phyloP scores from a whole-genome alignment of 1,284 basidiomycete species.

The Pseudozyma sp. region DNA sequence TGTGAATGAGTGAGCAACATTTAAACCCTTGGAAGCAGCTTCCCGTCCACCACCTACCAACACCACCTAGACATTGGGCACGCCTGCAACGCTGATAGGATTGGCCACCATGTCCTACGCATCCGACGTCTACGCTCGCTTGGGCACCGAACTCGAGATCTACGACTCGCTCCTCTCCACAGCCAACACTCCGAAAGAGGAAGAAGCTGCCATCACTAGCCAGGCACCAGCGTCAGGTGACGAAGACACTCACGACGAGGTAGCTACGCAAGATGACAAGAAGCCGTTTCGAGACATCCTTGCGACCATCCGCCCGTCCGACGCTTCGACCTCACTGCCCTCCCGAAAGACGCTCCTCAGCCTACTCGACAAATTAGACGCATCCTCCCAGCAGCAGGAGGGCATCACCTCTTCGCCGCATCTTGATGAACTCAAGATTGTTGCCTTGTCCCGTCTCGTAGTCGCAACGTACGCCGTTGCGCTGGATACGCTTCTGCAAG shows the following conservation, averaged over 20 bases:
- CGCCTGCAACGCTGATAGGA: background rate
- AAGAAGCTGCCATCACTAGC: slow-evolving; percentile 5
- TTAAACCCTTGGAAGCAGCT: no score
- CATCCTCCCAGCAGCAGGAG: slow-evolving; percentile 14
- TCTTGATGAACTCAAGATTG: slow-evolving; percentile 35
- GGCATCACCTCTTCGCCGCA: slow-evolving; percentile 4
- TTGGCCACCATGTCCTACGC: slow-evolving; percentile 37
- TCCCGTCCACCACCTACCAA: no score
- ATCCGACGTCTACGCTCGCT: slow-evolving; percentile 35
- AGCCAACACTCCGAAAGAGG: slow-evolving; percentile 25
- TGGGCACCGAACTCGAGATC: slow-evolving; percentile 46
- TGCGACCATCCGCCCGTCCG: slow-evolving; percentile 25
- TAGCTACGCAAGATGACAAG: slow-evolving; percentile 19
- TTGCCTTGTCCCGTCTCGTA: slow-evolving; percentile 52
- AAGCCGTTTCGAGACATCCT: slow-evolving; percentile 36
- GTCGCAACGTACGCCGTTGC: slow-evolving; percentile 50
- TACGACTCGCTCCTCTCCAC: slow-evolving; percentile 48
- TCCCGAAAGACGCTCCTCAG: slow-evolving; percentile 37
- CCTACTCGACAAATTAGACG: slow-evolving; percentile 39
- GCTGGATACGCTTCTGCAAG: slow-evolving; percentile 48
- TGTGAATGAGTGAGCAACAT: no score
- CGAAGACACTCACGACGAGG: slow-evolving; percentile 6
- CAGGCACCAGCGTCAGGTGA: slow-evolving; percentile 5
- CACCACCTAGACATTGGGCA: no score
- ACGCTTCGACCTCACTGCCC: slow-evolving; percentile 22